Percentiles rank a stretch among this genome's conserved stretches.
Evolutionary conservation across 2,329 filamentous ascomycete species (phyloP).

Genomic region (Fusarium continuum): DNA sequence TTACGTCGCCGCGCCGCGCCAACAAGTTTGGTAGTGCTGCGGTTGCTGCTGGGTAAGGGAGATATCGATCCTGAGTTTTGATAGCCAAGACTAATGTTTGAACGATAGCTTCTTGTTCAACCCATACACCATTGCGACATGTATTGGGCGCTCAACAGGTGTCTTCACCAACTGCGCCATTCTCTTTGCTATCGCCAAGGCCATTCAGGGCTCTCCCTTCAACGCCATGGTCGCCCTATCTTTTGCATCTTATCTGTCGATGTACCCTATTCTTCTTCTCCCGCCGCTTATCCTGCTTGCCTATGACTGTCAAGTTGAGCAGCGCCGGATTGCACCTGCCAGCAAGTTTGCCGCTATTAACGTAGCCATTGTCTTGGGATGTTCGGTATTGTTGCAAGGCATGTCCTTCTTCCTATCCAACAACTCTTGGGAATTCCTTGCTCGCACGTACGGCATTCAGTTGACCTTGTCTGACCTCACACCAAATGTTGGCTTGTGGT

Average conservation of each 20-base stretch:
- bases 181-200: constrained; percentile 82
- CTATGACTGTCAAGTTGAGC: constrained; percentile 69
- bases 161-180: constrained; percentile 91
- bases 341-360: constrained; percentile 64
- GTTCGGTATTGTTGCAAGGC: constrained; percentile 69
- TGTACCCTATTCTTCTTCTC: constrained; percentile 89
- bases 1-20: constrained; percentile 79
- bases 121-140: constrained; percentile 91
- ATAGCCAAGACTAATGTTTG: constrained; percentile 26
- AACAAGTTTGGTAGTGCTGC: constrained; percentile 78
- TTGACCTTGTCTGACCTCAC: constrained; percentile 90
- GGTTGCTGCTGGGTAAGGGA: constrained; percentile 78
- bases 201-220: constrained; percentile 75
- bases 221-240: constrained; percentile 86
- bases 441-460: constrained; percentile 92
- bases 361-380: constrained; percentile 61
- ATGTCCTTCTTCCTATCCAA: constrained; percentile 79
- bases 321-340: constrained; percentile 49
- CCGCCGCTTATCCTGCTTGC: constrained; percentile 83
- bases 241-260: constrained; percentile 88
- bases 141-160: constrained; percentile 86
- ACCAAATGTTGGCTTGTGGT: constrained; percentile 96
- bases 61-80: neutral
- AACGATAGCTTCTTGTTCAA: constrained; percentile 83
- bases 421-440: constrained; percentile 86